These are phyloP conservation scores for Paramecium tetraurelia DNA, from an alignment of 73 alveolate species.

Conservation along the genomic window DNA sequence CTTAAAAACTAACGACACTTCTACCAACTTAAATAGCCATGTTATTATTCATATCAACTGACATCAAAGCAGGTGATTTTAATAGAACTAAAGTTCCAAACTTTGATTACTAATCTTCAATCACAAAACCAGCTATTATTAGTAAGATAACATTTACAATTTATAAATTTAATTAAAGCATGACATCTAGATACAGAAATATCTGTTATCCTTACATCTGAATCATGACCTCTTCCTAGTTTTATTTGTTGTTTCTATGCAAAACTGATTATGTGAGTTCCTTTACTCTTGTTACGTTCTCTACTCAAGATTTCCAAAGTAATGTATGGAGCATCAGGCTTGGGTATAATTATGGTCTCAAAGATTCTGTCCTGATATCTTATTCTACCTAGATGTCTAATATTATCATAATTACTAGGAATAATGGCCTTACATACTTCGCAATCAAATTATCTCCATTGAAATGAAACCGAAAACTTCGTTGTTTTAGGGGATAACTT, in stretches of 20 bases:
- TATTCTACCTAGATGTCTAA: conserved; percentile 1
- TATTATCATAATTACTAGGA: conserved; percentile 62
- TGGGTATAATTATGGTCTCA: conserved; percentile 61
- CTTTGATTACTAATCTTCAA: conserved; percentile 64
- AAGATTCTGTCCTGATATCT: conserved; percentile 34
- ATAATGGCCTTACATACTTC: conserved; percentile 90
- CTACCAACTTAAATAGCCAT: conserved; percentile 60
- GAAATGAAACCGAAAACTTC: conserved; percentile 68
- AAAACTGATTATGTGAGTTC: conserved; percentile 63
- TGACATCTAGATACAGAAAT: conserved; percentile 64
- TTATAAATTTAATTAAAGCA: conserved; percentile 57
- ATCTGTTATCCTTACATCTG: conserved; percentile 68
- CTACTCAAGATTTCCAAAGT: conserved; percentile 59
- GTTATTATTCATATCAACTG: conserved; percentile 41
- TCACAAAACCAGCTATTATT: conserved; percentile 26
- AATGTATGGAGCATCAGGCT: conserved; percentile 62
- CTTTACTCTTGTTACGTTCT: conserved; percentile 57
- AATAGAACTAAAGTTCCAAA: conserved; percentile 68
- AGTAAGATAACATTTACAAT: neutral
- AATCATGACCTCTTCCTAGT: conserved; percentile 72
- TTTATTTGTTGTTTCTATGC: conserved; percentile 53
- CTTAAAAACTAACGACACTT: conserved; percentile 53
- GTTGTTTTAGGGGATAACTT: conserved; percentile 75
- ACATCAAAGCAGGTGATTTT: neutral
- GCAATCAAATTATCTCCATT: conserved; percentile 88